phyloP scores from a whole-genome alignment of 192 early-diverging fungal species.

The Linnemannia schmuckeri region DNA sequence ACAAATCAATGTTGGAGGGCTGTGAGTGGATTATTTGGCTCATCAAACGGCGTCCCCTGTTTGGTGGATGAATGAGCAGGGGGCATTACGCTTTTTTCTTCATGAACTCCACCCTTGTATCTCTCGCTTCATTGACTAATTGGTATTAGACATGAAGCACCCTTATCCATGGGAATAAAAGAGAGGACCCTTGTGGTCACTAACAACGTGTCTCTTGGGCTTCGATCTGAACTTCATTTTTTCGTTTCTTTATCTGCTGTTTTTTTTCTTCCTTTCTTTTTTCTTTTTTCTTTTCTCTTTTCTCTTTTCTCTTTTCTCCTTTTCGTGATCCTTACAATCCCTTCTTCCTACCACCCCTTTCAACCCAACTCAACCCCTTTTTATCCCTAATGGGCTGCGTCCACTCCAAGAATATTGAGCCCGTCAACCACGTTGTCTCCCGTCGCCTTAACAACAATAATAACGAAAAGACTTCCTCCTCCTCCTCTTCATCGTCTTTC shows the following conservation, averaged over 20 bases:
- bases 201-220: background rate
- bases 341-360: background rate
- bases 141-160: no score
- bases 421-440: slow-evolving; percentile 21
- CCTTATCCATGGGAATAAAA: background rate
- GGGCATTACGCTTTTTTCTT: background rate
- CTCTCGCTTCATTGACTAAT: background rate
- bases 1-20: background rate
- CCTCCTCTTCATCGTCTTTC: slow-evolving; percentile 7
- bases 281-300: background rate
- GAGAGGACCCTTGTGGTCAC: slow-evolving; percentile 2
- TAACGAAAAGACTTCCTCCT: background rate
- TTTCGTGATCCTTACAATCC: background rate
- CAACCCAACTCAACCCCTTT: background rate
- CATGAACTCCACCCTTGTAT: background rate
- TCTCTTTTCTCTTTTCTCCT: background rate
- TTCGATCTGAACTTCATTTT: background rate
- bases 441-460: background rate
- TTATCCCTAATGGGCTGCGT: slow-evolving; percentile 41
- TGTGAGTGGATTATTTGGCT: background rate
- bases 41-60: no score
- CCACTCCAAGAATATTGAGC: slow-evolving; percentile 44
- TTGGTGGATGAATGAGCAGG: no score
- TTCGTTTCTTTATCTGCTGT: background rate
- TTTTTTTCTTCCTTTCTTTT: background rate